Percentiles rank a stretch among this genome's conserved stretches.
Conservation (phyloP, 1,284 basidiomycete genomes). For the Schizophyllum commune region DNA sequence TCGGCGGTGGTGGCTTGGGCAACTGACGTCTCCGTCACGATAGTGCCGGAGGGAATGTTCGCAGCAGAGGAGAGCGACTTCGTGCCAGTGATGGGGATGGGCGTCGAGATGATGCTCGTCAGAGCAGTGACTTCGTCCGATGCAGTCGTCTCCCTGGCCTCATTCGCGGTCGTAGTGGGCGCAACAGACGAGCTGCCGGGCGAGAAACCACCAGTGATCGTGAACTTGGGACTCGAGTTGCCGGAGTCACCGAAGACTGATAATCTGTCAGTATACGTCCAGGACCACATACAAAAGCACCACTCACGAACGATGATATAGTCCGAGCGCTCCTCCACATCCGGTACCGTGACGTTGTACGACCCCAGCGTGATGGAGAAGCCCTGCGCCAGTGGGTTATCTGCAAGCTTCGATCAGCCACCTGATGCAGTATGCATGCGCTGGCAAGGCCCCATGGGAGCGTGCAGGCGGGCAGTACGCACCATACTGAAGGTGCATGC, state of each 20-base stretch:
- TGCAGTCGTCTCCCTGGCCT: slow-evolving; percentile 9
- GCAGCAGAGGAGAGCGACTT: slow-evolving; percentile 9
- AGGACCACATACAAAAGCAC: background rate
- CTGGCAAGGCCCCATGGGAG: background rate
- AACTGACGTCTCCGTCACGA: slow-evolving; percentile 1
- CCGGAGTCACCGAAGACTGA: slow-evolving; percentile 35
- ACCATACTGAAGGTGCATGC: slow-evolving; percentile 50
- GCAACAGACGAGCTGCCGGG: slow-evolving; percentile 5
- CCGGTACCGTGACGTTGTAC: slow-evolving; percentile 48
- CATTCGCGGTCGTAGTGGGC: slow-evolving; percentile 6
- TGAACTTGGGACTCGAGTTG: slow-evolving; percentile 36
- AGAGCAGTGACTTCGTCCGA: slow-evolving; percentile 2
- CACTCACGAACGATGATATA: slow-evolving; percentile 44
- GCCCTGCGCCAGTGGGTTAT: slow-evolving; percentile 45
- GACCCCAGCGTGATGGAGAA: slow-evolving; percentile 45
- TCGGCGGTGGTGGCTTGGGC: background rate
- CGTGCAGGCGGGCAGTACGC: slow-evolving; percentile 18
- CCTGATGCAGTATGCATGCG: background rate
- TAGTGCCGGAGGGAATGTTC: background rate
- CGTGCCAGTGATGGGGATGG: slow-evolving; percentile 24
- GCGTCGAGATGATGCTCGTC: slow-evolving; percentile 15
- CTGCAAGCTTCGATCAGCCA: slow-evolving; percentile 20
- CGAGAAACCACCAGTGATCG: slow-evolving; percentile 20
- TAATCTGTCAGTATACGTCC: background rate
- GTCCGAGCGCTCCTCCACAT: slow-evolving; percentile 31